Evolutionary conservation across 352 stramenopile species (phyloP).

Genomic region (Globisporangium cystogenes): DNA sequence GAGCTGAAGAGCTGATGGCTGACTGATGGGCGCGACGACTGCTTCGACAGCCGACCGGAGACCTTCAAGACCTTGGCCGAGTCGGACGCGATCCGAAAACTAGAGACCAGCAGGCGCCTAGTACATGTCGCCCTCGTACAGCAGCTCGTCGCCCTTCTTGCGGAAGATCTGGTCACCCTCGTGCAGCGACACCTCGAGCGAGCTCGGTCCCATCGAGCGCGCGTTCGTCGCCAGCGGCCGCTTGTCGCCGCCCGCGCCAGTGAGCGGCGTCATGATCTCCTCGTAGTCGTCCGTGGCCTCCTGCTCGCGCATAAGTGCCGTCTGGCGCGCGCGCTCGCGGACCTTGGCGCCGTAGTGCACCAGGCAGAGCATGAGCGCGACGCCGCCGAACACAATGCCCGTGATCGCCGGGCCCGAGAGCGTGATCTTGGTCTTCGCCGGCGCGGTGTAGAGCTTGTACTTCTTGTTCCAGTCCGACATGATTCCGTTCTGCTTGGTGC

Average conservation of each 20-base stretch:
- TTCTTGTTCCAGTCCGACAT: constrained; percentile 65
- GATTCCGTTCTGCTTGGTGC: constrained; percentile 43
- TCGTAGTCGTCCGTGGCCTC: constrained; percentile 87
- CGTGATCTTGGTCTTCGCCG: constrained; percentile 34
- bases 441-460: constrained; percentile 66
- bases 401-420: constrained; percentile 69
- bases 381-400: constrained; percentile 76
- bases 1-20: background rate
- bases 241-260: constrained; percentile 53
- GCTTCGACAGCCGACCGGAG: background rate
- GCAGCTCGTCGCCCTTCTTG: constrained; percentile 76
- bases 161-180: constrained; percentile 87
- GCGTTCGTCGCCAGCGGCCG: constrained; percentile 43
- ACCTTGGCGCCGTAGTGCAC: constrained; percentile 84
- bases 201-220: constrained; percentile 56
- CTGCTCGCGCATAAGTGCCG: constrained; percentile 83
- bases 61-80: too few relatives aligned
- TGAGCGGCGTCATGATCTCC: constrained; percentile 88
- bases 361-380: constrained; percentile 73
- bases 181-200: constrained; percentile 77
- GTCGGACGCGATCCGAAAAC: too few relatives aligned
- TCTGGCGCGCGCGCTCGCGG: constrained; percentile 73
- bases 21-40: too few relatives aligned
- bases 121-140: constrained; percentile 90
- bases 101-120: constrained; percentile 32